Evolutionary conservation across 1,139 yeast genomes (phyloP), one percentile per base, ranked within the genome.

Genomic region (Hyphopichia fennica): DNA sequence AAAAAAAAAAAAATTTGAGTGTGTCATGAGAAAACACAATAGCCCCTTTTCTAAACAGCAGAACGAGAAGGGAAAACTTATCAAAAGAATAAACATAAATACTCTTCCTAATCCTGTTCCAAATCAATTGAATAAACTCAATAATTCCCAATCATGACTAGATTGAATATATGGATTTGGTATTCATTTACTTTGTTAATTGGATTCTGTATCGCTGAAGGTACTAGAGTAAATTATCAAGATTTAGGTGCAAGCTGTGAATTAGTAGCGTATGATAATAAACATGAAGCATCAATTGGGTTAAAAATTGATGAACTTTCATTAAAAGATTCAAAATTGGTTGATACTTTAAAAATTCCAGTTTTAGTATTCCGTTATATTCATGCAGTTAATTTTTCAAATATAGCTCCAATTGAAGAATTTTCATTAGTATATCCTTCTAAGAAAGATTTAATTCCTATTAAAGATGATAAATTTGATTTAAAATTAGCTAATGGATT

Each of bases 361-460:
- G 48, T 51, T 1, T 48, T 61, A 32, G 54, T 66, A 14, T 57
- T 65, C 42, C 60, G 53, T 39, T 58, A 63, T 41, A 42, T 50
- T 2, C 65, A 64, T 32, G 48, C 66, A 35, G 44, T 46, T 29
- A 52, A 62, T 37, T 55, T 62, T 41, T 45, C 58, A 4, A 46
- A 53, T 10, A 13, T 66, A 3, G 67, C 67, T 2, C 35, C 50
- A 3, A 39, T 57, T 11, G 52, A 51, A 22, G 42, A 39, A 23
- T 62, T 51, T 37, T 41, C 41, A 7, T 18, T 46, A 23, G 35
- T 19, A 3, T 41, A 17, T 37, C 18, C 19, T 15, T 35, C 44
- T 45, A 20, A 35, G 14, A 18, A 22, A 14, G 47, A 44, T 14
- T 44, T 44, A 8, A 17, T 30, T 9, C 28, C 31, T 6, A 25